Evolutionary conservation across 1,284 basidiomycete species (phyloP), one percentile per base, ranked within the genome.

Genomic region (Boletellus deceptivus): DNA sequence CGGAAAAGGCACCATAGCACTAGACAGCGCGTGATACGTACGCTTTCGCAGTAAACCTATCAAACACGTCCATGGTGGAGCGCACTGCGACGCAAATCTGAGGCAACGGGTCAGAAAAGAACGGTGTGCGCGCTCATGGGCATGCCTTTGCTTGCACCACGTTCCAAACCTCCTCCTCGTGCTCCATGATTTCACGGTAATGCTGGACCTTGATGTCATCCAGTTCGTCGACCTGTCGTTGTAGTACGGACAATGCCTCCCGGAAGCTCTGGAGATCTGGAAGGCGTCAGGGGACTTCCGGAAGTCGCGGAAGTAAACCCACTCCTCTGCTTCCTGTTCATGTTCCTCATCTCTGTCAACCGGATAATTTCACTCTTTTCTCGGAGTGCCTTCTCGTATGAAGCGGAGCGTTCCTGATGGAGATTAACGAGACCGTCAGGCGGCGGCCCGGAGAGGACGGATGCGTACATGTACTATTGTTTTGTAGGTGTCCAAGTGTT

Each of bases 81-180:
- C 89, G 84, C 48, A 91, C 86, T 7, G 81, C 83, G 22, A 90
- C 70, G 62, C 84, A 89, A 44, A 84, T 75, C 85, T 87, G 51
- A 20, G 46, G 51, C 16, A 68, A 60, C 22, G 43, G 40, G 43
- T 57, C 40, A 57, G 51, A 39, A 53, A 44, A 68, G 66, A 56
- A 39, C 36, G 18, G 17, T 17, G 20, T 27, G 20, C 10, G 27
- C 31, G 24, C 25, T 20, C 37, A 17, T 20, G 24, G 31, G 18
- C 38, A 74, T 55, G 89, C 86, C 75, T 93, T 93, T 56, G 78
- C 80, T 62, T 94, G 84, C 11, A 97, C 90, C 14, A 84, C 83
- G 60, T 93, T 84, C 95, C 95, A 98, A 6, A 92, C 84, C 71
- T 94, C 86, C 61, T 96, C 91, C 71, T 98, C 94, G 57, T 93